Evolutionary conservation across 306 rosid genomes (phyloP).

Genomic region (Cucurbita ficifolia): DNA sequence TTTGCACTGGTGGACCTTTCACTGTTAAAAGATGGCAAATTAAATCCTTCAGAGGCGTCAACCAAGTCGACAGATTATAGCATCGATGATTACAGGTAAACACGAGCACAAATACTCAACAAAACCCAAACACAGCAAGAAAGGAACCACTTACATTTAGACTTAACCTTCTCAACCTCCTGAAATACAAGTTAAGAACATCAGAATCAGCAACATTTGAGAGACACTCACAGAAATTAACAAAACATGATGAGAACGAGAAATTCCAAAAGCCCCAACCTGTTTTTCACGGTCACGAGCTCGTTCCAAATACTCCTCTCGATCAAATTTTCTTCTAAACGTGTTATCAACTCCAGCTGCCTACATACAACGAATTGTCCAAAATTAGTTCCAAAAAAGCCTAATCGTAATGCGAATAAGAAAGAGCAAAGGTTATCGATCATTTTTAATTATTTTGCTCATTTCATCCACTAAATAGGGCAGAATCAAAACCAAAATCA

Average conservation of each 20-base stretch:
- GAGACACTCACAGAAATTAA: neutral
- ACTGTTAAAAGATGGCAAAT: constrained; percentile 18
- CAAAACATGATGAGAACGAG: neutral
- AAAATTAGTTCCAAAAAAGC: neutral
- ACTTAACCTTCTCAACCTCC: constrained; percentile 23
- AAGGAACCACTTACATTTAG: constrained; percentile 36
- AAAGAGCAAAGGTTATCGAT: neutral
- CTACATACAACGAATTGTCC: constrained; percentile 15
- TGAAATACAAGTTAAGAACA: neutral
- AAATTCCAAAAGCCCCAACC: constrained; percentile 20
- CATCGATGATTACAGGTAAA: neutral
- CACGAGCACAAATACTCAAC: neutral
- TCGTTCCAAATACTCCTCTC: constrained; percentile 80
- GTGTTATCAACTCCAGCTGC: constrained; percentile 82
- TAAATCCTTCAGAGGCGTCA: neutral
- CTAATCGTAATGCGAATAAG: neutral
- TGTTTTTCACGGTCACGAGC: constrained; percentile 90
- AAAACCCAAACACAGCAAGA: neutral
- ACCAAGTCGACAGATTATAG: neutral
- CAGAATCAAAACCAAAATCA: neutral
- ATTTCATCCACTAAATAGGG: neutral
- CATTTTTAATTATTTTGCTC: neutral
- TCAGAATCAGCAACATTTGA: neutral
- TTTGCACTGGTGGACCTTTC: constrained; percentile 73
- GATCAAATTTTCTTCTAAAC: constrained; percentile 83